phyloP scores from a whole-genome alignment of 345 rosid genomes.

The Populus pruinosa region DNA sequence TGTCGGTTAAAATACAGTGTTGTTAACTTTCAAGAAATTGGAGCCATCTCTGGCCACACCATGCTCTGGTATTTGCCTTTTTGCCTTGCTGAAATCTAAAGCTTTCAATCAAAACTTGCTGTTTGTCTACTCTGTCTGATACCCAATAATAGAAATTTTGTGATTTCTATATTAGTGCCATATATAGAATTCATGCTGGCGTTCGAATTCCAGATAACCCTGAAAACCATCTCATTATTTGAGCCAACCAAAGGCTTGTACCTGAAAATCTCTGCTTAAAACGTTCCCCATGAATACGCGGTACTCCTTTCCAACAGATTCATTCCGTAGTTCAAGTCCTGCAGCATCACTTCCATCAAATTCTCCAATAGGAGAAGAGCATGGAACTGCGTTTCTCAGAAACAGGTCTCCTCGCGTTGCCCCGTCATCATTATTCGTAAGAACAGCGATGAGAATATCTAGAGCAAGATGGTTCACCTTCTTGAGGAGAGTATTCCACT shows the following conservation, averaged over 20 bases:
- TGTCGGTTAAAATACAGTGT: neutral
- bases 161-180: constrained; percentile 3
- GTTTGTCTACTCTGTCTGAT: neutral
- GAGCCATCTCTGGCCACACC: constrained; percentile 7
- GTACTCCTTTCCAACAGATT: constrained; percentile 45
- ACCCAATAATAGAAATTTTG: constrained; percentile 6
- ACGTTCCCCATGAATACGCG: constrained; percentile 52
- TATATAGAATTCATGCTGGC: constrained; percentile 18
- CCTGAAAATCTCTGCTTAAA: neutral
- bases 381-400: constrained; percentile 20
- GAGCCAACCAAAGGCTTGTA: neutral
- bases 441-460: constrained; percentile 74
- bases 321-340: constrained; percentile 36
- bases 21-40: neutral
- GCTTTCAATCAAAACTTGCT: neutral
- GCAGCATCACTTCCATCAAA: constrained; percentile 43
- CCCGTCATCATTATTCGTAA: constrained; percentile 46
- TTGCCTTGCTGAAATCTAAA: constrained; percentile 31
- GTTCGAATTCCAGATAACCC: neutral
- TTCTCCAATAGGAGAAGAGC: constrained; percentile 36
- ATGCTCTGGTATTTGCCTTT: constrained; percentile 35
- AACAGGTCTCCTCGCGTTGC: constrained; percentile 46
- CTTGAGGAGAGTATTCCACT: constrained; percentile 92
- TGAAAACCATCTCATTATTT: neutral
- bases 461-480: constrained; percentile 93